Base-by-base conservation (phyloP, 169 alveolate species). In the Blepharisma undulans region DNA sequence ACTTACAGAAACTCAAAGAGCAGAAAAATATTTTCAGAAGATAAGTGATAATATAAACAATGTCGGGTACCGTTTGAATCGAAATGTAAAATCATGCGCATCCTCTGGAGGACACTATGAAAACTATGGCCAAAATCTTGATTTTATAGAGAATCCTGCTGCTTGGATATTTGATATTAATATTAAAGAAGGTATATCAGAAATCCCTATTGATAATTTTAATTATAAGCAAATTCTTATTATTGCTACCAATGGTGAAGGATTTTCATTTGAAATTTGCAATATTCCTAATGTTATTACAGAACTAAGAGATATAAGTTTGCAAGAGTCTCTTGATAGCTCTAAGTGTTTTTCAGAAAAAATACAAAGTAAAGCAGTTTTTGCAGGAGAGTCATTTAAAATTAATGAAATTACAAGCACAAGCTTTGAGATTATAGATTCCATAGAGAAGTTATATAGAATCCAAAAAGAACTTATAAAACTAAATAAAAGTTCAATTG, bases 1-100 rank as follows among this genome's bases (percentile, higher is more conserved):
- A 86, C 66, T 81, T 3, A 88, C 66, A 10, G 94, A 93, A 25
- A 87, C 90, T 5, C 89, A 92, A 92, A 59, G 18, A 25, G 93
- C 95, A 21, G 96, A 4, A 72, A 76, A 0, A 1, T 19, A 0
- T 22, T 30, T 19, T 14, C 66, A 22, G 22, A 25, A 76, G 84
- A n/a, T n/a, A n/a, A n/a, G n/a, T n/a, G n/a, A n/a, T n/a, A n/a
- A n/a, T n/a, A n/a, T n/a, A n/a, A n/a, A n/a, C n/a, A n/a, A n/a
- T n/a, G n/a, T n/a, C n/a, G n/a, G n/a, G n/a, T n/a, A n/a, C n/a
- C n/a, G n/a, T n/a, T n/a, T n/a, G n/a, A n/a, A n/a, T n/a, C n/a
- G n/a, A n/a, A n/a, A n/a, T n/a, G n/a, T n/a, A n/a, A n/a, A n/a
- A n/a, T n/a, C n/a, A n/a, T n/a, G n/a, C n/a, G n/a, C n/a, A n/a